A percentile compares a stretch with the other conserved stretches of the same genome.
Conservation (phyloP, 1,139 yeast genomes). For the Hansenula anomala region DNA sequence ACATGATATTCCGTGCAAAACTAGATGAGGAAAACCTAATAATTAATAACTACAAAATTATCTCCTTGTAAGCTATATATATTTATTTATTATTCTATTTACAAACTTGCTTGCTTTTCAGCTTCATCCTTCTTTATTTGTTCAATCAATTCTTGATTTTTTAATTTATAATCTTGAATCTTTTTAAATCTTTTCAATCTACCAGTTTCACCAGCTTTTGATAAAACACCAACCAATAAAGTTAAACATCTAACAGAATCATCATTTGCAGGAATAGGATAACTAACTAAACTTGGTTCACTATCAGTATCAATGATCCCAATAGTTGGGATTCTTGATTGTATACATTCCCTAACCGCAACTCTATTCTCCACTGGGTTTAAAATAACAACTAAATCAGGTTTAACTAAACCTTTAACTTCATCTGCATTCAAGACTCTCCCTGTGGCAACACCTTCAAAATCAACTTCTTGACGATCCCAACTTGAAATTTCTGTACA, state of each 20-base stretch:
- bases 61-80: too few relatives aligned
- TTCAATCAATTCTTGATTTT: constrained; percentile 1
- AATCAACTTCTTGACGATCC: constrained; percentile 63
- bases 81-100: too few relatives aligned
- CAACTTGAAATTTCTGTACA: constrained; percentile 66
- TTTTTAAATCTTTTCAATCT: constrained; percentile 33
- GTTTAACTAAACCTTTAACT: constrained; percentile 53
- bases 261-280: constrained; percentile 95
- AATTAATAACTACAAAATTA: too few relatives aligned
- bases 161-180: constrained; percentile 5
- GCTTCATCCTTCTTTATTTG: constrained; percentile 1
- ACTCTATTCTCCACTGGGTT: constrained; percentile 88
- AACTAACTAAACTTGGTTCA: constrained; percentile 85
- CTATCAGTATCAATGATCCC: constrained; percentile 92
- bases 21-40: too few relatives aligned
- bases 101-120: too few relatives aligned
- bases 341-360: constrained; percentile 77
- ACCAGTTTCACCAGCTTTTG: constrained; percentile 83
- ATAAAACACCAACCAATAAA: constrained; percentile 74
- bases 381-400: constrained; percentile 80
- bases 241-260: constrained; percentile 84
- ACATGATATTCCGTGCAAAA: not conserved
- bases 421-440: constrained; percentile 47
- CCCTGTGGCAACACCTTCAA: constrained; percentile 56
- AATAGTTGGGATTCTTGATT: constrained; percentile 83